Evolutionary conservation across 2,329 filamentous ascomycete species (phyloP).

Genomic region (Neoscytalidium dimidiatum): DNA sequence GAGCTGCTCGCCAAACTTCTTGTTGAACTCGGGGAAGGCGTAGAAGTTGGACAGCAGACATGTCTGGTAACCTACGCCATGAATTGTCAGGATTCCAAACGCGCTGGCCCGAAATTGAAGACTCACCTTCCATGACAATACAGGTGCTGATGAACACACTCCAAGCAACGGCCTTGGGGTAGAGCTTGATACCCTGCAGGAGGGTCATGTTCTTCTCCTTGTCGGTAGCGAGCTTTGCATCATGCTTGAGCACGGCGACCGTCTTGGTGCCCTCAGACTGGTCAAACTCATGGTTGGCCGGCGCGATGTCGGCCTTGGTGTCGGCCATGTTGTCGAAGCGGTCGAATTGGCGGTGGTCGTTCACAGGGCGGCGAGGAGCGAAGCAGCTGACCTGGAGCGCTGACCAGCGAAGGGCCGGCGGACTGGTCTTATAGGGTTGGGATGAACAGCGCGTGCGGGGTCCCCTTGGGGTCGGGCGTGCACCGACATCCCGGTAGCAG

Average conservation of each 20-base stretch:
- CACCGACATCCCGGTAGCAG: not conserved
- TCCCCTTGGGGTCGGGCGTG: not conserved
- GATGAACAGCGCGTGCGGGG: not conserved
- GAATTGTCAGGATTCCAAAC: not conserved
- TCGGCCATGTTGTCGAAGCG: not conserved
- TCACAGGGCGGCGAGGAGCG: not conserved
- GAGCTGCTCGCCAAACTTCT: conserved; percentile 46
- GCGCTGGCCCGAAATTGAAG: not conserved
- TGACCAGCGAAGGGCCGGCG: not conserved
- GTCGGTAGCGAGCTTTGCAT: conserved; percentile 48
- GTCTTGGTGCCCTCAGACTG: conserved; percentile 28
- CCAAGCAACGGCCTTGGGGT: conserved; percentile 85
- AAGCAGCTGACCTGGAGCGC: conserved; percentile 3
- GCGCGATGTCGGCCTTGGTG: not conserved
- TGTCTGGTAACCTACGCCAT: conserved; percentile 71
- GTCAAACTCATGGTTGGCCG: conserved; percentile 25
- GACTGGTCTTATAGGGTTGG: not conserved
- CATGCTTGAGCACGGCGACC: conserved; percentile 37
- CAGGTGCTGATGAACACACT: conserved; percentile 85
- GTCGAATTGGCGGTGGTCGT: not conserved
- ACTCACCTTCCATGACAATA: conserved; percentile 73
- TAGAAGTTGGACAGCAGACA: conserved; percentile 81
- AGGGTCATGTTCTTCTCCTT: conserved; percentile 58
- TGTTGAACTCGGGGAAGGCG: conserved; percentile 50
- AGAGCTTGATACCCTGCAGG: conserved; percentile 74